These are phyloP conservation scores for Chlorella sp. DNA, from an alignment of 139 green algal genomes.

Conservation along the genomic window DNA sequence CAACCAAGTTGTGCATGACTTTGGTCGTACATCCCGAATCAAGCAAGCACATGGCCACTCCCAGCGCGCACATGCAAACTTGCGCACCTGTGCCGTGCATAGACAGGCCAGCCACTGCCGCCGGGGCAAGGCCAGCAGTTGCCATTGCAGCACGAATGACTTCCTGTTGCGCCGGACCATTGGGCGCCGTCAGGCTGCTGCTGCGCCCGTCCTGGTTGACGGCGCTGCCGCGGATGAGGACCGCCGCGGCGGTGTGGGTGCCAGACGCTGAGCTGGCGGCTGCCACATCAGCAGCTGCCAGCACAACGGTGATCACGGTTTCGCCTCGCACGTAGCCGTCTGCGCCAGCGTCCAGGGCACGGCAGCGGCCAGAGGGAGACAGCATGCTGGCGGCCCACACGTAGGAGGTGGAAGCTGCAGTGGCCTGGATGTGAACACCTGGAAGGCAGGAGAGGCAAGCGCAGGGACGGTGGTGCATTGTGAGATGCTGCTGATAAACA, in stretches of 20 bases:
- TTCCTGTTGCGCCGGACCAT: slow-evolving; percentile 85
- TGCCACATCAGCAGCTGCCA: slow-evolving; percentile 10
- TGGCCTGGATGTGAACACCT: slow-evolving; percentile 58
- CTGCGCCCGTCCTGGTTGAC: slow-evolving; percentile 82
- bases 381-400: slow-evolving; percentile 75
- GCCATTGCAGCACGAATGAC: slow-evolving; percentile 70
- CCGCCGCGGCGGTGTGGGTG: neutral
- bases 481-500: too few relatives aligned
- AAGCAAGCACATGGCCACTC: neutral
- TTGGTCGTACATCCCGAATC: neutral
- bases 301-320: slow-evolving; percentile 33
- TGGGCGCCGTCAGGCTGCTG: slow-evolving; percentile 87
- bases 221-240: slow-evolving; percentile 38
- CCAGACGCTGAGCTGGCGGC: neutral
- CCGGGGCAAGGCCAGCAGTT: slow-evolving; percentile 7
- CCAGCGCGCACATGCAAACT: neutral
- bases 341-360: slow-evolving; percentile 75
- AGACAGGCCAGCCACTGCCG: slow-evolving; percentile 31
- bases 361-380: slow-evolving; percentile 69
- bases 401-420: slow-evolving; percentile 49
- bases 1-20: neutral
- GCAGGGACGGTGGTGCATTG: too few relatives aligned
- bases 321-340: slow-evolving; percentile 85
- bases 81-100: slow-evolving; percentile 80
- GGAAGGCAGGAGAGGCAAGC: slow-evolving; percentile 9